Conservation (phyloP, 352 stramenopile species). For the Globisporangium emineosum region DNA sequence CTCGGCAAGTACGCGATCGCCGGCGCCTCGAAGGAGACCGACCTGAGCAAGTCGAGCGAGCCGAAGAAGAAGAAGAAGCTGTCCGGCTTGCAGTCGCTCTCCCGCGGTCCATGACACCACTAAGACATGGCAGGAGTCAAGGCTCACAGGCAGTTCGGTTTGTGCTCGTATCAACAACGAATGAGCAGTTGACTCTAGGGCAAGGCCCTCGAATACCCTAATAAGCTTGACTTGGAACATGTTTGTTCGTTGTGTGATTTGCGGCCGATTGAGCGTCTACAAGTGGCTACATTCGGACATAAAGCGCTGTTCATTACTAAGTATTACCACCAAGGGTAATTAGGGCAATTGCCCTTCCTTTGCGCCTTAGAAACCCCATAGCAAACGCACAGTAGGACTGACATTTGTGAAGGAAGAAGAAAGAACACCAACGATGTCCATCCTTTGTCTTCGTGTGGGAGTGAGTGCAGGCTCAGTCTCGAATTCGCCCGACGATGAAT, state of each 20-base stretch:
- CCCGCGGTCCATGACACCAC: slow-evolving; percentile 13
- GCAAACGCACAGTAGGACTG: neutral
- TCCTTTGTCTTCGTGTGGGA: neutral
- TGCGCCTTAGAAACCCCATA: neutral
- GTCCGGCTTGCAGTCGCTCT: slow-evolving; percentile 9
- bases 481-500: slow-evolving; percentile 5
- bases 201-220: too few species aligned
- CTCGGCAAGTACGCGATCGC: slow-evolving; percentile 8
- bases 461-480: neutral
- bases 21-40: slow-evolving; percentile 6
- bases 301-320: too few species aligned
- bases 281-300: too few species aligned
- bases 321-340: too few species aligned
- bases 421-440: neutral
- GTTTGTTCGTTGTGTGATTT: too few species aligned
- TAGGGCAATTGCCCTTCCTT: too few species aligned
- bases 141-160: too few species aligned
- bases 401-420: neutral
- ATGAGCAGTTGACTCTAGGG: too few species aligned
- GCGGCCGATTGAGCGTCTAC: too few species aligned
- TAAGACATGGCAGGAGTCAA: too few species aligned
- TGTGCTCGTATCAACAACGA: too few species aligned
- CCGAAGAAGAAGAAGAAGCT: neutral
- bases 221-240: too few species aligned
- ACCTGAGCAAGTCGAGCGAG: neutral